Evolutionary conservation across 2,329 filamentous ascomycete species (phyloP).

Genomic region (Monilinia fructicola): DNA sequence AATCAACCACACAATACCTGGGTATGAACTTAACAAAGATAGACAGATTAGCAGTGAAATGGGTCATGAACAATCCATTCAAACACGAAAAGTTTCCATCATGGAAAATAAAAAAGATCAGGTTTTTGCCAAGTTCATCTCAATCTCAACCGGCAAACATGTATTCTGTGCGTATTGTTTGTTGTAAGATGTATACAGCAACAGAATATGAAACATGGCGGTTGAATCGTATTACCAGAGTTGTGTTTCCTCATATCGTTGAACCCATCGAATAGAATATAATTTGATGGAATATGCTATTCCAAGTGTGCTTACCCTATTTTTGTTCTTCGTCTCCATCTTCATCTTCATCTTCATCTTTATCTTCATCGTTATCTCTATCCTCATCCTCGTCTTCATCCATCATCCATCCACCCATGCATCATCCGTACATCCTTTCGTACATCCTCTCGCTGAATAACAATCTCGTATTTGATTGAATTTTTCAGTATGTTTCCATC

Average conservation of each 20-base stretch:
- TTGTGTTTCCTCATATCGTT: conserved; percentile 39
- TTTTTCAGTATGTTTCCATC: conserved; percentile 52
- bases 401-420: background rate
- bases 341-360: background rate
- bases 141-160: conserved; percentile 50
- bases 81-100: background rate
- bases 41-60: conserved; percentile 12
- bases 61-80: background rate
- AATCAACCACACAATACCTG: background rate
- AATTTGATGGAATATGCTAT: background rate
- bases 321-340: background rate
- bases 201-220: conserved; percentile 40
- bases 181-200: too few species aligned
- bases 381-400: background rate
- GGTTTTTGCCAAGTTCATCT: conserved; percentile 46
- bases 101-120: conserved; percentile 9
- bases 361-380: too few species aligned
- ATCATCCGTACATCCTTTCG: too few species aligned
- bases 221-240: conserved; percentile 56
- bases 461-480: too few species aligned
- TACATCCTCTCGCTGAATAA: background rate
- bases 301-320: conserved; percentile 15
- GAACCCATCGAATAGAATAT: background rate
- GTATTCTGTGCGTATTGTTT: conserved; percentile 21
- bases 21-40: background rate